Conservation (phyloP, 805 yeast species). For the Yamadazyma kitorensis region DNA sequence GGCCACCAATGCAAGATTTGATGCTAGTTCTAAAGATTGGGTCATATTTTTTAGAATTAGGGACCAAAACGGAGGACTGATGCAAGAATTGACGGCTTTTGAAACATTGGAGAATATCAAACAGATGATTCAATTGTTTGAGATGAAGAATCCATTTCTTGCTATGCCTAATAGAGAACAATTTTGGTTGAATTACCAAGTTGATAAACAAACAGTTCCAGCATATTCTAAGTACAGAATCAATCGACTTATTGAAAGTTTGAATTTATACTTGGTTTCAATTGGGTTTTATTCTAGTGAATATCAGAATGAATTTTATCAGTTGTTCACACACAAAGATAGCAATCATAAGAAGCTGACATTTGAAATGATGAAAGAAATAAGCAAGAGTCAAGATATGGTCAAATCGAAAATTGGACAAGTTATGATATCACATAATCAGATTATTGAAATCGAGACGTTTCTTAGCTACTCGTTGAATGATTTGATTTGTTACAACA, state of each 20-base stretch:
- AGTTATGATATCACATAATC: constrained; percentile 18
- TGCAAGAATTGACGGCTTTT: constrained; percentile 8
- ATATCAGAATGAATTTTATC: constrained; percentile 1
- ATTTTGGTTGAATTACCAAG: constrained; percentile 26
- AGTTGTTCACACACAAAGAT: neutral
- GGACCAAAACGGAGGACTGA: neutral
- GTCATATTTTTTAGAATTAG: constrained; percentile 19
- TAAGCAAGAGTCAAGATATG: constrained; percentile 16
- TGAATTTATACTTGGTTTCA: constrained; percentile 50
- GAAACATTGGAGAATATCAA: constrained; percentile 18
- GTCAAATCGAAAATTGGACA: constrained; percentile 22
- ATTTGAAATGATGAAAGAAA: constrained; percentile 24
- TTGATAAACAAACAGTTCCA: constrained; percentile 24
- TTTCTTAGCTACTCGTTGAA: constrained; percentile 46
- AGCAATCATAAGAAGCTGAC: constrained; percentile 23
- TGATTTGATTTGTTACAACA: constrained; percentile 37
- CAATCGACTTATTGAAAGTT: constrained; percentile 44
- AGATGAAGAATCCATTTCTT: constrained; percentile 18
- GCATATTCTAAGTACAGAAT: constrained; percentile 43
- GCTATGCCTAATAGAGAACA: constrained; percentile 19
- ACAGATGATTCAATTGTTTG: constrained; percentile 23
- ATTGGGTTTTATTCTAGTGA: constrained; percentile 24
- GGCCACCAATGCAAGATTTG: constrained; percentile 36
- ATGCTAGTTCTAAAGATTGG: constrained; percentile 31
- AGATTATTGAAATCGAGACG: constrained; percentile 41